These are phyloP conservation scores for Gossypium herbaceum DNA, from an alignment of 345 rosid genomes.

Conservation along the genomic window DNA sequence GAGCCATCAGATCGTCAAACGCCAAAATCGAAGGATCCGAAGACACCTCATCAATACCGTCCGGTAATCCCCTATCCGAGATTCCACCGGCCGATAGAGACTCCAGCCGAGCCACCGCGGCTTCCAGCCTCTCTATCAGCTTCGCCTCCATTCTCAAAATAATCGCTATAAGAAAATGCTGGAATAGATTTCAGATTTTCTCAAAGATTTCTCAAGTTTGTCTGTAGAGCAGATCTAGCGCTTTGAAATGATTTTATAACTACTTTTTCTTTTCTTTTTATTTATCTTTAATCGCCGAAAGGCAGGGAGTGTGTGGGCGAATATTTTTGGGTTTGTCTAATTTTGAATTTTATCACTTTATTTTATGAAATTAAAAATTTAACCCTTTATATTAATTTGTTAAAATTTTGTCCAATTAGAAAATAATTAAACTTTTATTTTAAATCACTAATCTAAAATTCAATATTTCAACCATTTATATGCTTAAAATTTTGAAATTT, in stretches of 20 bases:
- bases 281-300: neutral
- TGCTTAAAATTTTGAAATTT: no score
- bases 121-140: constrained; percentile 70
- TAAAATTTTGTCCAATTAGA: no score
- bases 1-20: constrained; percentile 58
- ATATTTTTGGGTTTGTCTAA: neutral
- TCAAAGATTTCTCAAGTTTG: neutral
- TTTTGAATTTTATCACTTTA: no score
- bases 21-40: constrained; percentile 78
- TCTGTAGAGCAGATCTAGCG: constrained; percentile 22
- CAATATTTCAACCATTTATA: no score
- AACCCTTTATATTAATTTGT: no score
- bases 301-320: neutral
- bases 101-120: constrained; percentile 76
- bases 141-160: constrained; percentile 62
- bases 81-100: constrained; percentile 38
- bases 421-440: no score
- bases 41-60: constrained; percentile 18
- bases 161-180: neutral
- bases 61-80: constrained; percentile 25
- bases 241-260: neutral
- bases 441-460: no score
- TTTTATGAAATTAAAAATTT: no score
- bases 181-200: neutral
- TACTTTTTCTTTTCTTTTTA: neutral